Conservation (phyloP, 2,329 filamentous ascomycete genomes). For the Dactylellina haptotyla region DNA sequence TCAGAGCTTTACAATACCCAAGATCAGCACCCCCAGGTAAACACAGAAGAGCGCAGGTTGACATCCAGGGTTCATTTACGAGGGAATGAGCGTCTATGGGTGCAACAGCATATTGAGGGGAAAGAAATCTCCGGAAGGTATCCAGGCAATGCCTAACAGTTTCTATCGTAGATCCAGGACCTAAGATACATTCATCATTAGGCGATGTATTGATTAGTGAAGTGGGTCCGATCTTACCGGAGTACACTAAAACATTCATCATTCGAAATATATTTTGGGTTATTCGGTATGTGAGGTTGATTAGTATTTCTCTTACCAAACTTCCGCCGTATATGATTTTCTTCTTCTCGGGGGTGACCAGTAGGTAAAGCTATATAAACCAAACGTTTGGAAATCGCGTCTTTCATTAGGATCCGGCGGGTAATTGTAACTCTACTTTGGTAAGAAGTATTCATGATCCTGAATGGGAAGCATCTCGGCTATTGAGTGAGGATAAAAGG, state of each 20-base stretch:
- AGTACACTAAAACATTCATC: slow-evolving; percentile 87
- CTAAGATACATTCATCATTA: slow-evolving; percentile 63
- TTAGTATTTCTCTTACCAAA: too few species aligned
- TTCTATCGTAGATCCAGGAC: slow-evolving; percentile 84
- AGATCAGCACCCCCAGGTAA: slow-evolving; percentile 94
- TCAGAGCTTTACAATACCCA: slow-evolving; percentile 86
- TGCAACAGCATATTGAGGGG: slow-evolving; percentile 91
- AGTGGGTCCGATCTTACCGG: slow-evolving; percentile 69
- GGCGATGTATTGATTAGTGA: slow-evolving; percentile 50
- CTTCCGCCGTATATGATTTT: too few species aligned
- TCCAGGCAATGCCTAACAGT: slow-evolving; percentile 90
- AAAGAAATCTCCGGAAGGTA: slow-evolving; percentile 83
- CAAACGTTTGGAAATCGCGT: too few species aligned
- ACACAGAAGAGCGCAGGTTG: slow-evolving; percentile 87
- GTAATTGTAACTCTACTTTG: too few species aligned
- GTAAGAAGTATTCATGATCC: too few species aligned
- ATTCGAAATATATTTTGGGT: not conserved
- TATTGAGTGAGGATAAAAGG: too few species aligned
- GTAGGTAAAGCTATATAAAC: too few species aligned
- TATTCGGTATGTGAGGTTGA: not conserved
- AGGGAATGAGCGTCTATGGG: slow-evolving; percentile 80
- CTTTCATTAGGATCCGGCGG: too few species aligned
- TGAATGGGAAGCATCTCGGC: too few species aligned
- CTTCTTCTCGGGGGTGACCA: too few species aligned
- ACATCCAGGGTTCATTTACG: slow-evolving; percentile 89